Evolutionary conservation across 208 protist genomes (phyloP), one percentile per base, ranked within the genome.

Genomic region (Wallacemonas sp.): DNA sequence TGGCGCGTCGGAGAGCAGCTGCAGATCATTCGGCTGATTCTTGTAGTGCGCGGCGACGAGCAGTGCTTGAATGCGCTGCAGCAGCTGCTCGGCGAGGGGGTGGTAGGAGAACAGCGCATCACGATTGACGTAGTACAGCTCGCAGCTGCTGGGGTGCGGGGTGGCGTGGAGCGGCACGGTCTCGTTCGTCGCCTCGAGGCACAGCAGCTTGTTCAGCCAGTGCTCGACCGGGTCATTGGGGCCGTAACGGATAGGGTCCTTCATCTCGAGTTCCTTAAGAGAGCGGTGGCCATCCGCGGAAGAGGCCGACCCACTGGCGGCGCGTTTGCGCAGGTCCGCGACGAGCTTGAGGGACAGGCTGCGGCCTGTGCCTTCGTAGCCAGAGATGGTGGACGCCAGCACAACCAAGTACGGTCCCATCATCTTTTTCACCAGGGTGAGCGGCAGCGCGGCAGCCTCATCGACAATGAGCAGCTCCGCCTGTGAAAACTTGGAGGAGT

Each of bases 281-380:
- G 82, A 46, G 21, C 97, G 88, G 13, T 39, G 52, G 13, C 45
- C 65, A 17, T 75, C 66, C 0, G 62, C 17, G 41, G 30, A 63
- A 52, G 26, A 54, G 46, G 50, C 45, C 5, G 29, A 39, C 9
- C 24, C 29, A 4, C 48, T 44, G 0, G 55, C 45, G 37, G 62
- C 50, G 44, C 87, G 69, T 44, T 97, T 92, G 38, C 98, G 88
- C 68, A 99, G 92, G 64, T 99, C 86, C 13, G 98, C 76, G 52
- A 99, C 90, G 1, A 99, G 87, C 87, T 99, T 99, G 67, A 99
- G 91, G 8, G 97, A 99, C 1, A 99, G 84, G n/a, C 97, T 98
- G 27, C 99, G 87, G 19, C 99, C 98, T n/a, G 98, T 99, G 30
- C 97, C 97, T 79, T 99, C 97, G 72, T 99, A 99, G 44, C 99